Evolutionary conservation across 176 grass and related monocot species (phyloP).

Genomic region (Alloteropsis semialata): DNA sequence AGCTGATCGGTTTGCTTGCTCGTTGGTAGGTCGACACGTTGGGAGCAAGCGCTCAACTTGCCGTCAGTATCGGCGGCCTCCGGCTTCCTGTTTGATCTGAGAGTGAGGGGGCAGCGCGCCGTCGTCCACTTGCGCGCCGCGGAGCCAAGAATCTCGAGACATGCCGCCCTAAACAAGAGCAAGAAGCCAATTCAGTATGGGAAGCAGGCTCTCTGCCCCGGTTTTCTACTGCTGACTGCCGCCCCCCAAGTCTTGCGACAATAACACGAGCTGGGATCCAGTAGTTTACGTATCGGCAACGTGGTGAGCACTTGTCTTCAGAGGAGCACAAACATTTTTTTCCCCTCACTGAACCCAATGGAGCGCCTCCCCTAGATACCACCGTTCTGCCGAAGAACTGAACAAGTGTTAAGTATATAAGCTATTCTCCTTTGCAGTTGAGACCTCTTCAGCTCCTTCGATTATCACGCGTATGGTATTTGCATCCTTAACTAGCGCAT

Average conservation of each 20-base stretch:
- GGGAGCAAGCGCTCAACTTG: background rate
- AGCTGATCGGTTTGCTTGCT: background rate
- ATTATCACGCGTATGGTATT: background rate
- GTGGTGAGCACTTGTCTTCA: background rate
- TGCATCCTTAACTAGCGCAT: background rate
- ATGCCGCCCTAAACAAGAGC: constrained; percentile 5
- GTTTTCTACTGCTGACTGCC: background rate
- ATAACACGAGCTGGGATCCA: background rate
- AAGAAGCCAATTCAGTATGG: background rate
- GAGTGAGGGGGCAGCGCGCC: background rate
- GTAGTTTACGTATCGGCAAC: background rate
- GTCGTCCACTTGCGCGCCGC: background rate
- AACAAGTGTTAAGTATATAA: background rate
- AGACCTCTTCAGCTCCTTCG: background rate
- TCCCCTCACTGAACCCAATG: background rate
- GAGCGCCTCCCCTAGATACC: background rate
- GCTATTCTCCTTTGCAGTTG: background rate
- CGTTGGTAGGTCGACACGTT: background rate
- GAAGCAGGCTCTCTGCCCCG: background rate
- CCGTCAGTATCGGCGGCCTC: background rate
- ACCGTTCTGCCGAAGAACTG: background rate
- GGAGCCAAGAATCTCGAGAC: constrained; percentile 16
- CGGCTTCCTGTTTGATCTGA: background rate
- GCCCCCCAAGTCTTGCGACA: background rate
- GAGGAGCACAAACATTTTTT: background rate